These are phyloP conservation scores for Nannochloropsis salina DNA, from an alignment of 108 stramenopile genomes.

Conservation along the genomic window DNA sequence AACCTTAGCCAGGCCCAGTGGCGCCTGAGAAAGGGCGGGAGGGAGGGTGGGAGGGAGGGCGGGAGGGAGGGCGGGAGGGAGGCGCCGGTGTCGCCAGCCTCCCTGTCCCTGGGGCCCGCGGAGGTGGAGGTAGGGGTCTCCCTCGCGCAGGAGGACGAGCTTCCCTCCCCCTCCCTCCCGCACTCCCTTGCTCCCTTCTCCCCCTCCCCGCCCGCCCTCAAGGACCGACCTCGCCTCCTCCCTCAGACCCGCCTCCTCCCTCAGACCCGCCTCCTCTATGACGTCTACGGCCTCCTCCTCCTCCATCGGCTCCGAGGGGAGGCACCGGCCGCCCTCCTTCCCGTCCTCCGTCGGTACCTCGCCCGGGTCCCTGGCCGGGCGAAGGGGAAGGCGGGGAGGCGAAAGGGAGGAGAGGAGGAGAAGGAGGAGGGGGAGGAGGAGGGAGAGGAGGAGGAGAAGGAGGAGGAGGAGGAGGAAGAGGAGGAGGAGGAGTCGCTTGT, in stretches of 20 bases:
- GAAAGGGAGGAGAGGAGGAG: too few relatives aligned
- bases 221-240: not conserved
- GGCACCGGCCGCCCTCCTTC: not conserved
- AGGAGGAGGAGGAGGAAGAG: not conserved
- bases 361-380: too few relatives aligned
- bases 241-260: too few relatives aligned
- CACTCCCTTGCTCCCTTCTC: not conserved
- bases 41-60: not conserved
- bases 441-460: too few relatives aligned
- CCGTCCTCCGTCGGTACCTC: not conserved
- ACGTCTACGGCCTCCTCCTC: not conserved
- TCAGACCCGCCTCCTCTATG: not conserved
- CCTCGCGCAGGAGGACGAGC: not conserved
- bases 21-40: not conserved
- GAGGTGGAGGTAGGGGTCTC: conserved; percentile 4
- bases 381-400: not conserved
- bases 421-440: too few relatives aligned
- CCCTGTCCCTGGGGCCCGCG: not conserved
- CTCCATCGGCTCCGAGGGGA: not conserved
- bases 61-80: not conserved
- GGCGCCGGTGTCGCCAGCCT: not conserved
- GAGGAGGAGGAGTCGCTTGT: not conserved
- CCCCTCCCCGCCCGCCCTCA: not conserved
- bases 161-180: conserved; percentile 14
- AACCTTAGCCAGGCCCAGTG: not conserved